A percentile compares a stretch with the other conserved stretches of the same genome.
Conservation (phyloP, 2,329 filamentous ascomycete genomes). For the Pyrenochaeta sp. region DNA sequence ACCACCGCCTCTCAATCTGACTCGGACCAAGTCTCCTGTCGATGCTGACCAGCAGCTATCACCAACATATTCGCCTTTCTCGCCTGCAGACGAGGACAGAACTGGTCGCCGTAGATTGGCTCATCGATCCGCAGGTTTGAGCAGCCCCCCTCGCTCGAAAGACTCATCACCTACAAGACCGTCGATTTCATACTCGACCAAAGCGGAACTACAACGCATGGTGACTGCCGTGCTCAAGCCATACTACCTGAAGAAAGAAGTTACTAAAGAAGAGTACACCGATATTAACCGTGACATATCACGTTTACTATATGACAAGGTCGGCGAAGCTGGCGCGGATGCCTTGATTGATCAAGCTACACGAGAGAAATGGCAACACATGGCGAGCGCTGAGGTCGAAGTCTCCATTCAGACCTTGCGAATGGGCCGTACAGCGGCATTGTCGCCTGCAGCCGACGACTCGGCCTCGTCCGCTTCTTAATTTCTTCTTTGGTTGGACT, state of each 20-base stretch:
- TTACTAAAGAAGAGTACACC: constrained; percentile 90
- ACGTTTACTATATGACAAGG: constrained; percentile 79
- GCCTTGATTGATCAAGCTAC: constrained; percentile 68
- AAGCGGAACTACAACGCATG: constrained; percentile 87
- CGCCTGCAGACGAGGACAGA: constrained; percentile 55
- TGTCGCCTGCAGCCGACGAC: constrained; percentile 36
- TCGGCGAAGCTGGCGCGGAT: constrained; percentile 57
- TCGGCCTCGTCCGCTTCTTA: constrained; percentile 39
- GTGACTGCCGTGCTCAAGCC: constrained; percentile 84
- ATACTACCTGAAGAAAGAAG: constrained; percentile 77
- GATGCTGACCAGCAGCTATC: constrained; percentile 62
- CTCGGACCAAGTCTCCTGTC: constrained; percentile 68
- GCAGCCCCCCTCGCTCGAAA: constrained; percentile 58
- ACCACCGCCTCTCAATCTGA: constrained; percentile 66
- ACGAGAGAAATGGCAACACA: constrained; percentile 74
- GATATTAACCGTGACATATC: constrained; percentile 91
- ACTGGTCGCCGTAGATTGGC: constrained; percentile 34
- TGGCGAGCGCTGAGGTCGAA: constrained; percentile 80
- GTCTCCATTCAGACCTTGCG: constrained; percentile 65
- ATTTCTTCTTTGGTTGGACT: background rate
- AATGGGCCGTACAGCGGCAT: constrained; percentile 12
- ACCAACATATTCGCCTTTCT: constrained; percentile 75
- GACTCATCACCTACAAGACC: constrained; percentile 74
- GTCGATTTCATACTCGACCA: constrained; percentile 78
- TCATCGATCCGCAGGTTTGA: constrained; percentile 43